phyloP scores from a whole-genome alignment of 208 protist species.

The Acanthamoeba triangularis region DNA sequence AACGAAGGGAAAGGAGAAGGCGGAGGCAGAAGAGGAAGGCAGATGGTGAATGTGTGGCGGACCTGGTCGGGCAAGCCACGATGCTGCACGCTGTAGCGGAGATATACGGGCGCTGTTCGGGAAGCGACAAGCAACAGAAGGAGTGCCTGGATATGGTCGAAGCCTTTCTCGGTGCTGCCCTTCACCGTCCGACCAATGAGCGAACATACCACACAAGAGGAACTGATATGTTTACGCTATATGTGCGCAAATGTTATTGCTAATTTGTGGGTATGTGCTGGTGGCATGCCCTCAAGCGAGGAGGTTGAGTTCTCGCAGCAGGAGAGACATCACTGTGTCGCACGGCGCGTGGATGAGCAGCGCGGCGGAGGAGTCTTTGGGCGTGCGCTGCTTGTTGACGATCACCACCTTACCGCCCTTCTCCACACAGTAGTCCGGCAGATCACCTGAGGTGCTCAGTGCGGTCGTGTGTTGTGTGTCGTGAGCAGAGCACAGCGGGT shows the following conservation, averaged over 20 bases:
- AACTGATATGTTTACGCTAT: too few relatives aligned
- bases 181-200: too few relatives aligned
- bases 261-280: too few relatives aligned
- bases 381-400: conserved; percentile 70
- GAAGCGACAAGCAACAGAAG: background rate
- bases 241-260: too few relatives aligned
- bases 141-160: too few relatives aligned
- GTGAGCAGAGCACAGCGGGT: background rate
- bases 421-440: conserved; percentile 47
- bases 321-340: conserved; percentile 19
- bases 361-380: conserved; percentile 22
- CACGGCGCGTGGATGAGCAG: conserved; percentile 68
- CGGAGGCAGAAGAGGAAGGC: background rate
- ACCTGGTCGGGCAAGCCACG: too few relatives aligned
- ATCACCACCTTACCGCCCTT: conserved; percentile 62
- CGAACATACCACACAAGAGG: too few relatives aligned
- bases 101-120: background rate
- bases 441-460: background rate
- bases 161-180: background rate
- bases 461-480: background rate
- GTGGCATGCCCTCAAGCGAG: too few relatives aligned
- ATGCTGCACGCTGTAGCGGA: too few relatives aligned
- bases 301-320: background rate
- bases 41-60: background rate
- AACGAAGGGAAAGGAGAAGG: background rate